Evolutionary conservation across 345 rosid species (phyloP).

Genomic region (Iberis pinnata): DNA sequence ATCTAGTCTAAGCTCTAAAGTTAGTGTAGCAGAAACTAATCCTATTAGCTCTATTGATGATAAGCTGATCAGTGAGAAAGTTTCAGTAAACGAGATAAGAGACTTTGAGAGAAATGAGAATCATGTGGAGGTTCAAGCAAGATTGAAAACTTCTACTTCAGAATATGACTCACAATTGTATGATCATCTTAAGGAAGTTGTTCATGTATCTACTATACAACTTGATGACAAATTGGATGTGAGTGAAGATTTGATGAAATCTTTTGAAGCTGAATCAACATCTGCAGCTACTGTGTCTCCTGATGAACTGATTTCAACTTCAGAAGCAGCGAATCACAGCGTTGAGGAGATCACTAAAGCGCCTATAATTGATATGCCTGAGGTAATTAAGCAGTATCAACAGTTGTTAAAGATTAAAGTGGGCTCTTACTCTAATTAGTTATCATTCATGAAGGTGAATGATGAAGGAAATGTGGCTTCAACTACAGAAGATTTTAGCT

Average conservation of each 20-base stretch:
- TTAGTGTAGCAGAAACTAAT: conserved; percentile 7
- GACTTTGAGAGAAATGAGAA: conserved; percentile 14
- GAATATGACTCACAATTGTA: conserved; percentile 16
- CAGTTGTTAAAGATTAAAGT: conserved; percentile 1
- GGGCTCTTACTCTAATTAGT: conserved; percentile 12
- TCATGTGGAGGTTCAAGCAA: conserved; percentile 16
- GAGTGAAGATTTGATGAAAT: background rate
- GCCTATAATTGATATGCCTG: conserved; percentile 16
- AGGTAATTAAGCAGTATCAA: conserved; percentile 15
- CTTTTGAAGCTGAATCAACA: conserved; percentile 23
- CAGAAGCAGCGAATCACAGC: conserved; percentile 18
- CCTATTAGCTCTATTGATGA: conserved; percentile 19
- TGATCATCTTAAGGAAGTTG: conserved; percentile 23
- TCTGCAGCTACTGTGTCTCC: conserved; percentile 11
- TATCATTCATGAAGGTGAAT: conserved; percentile 21
- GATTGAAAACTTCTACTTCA: conserved; percentile 15
- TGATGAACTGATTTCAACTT: conserved; percentile 21
- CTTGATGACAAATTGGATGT: conserved; percentile 17
- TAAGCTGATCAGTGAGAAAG: conserved; percentile 12
- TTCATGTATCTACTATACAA: conserved; percentile 15
- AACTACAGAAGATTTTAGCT: conserved; percentile 19
- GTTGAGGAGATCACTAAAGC: conserved; percentile 18
- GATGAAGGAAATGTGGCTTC: conserved; percentile 16
- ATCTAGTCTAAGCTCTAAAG: conserved; percentile 14
- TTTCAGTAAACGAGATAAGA: conserved; percentile 1